phyloP scores from a whole-genome alignment of 192 early-diverging fungal genomes.

The Dissophora globulifera region DNA sequence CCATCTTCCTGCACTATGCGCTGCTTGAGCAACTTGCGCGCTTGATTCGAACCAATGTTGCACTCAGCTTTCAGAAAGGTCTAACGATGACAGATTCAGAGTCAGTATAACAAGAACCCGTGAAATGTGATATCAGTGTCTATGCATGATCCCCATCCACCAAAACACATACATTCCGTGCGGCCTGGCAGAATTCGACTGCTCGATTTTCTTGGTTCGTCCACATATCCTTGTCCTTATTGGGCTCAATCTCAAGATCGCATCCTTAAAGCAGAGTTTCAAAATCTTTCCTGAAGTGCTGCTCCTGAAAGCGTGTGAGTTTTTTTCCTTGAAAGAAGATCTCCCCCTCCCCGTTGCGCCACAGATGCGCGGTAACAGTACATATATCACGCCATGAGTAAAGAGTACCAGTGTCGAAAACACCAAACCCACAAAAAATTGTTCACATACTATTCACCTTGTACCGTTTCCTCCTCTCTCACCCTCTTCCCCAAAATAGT shows the following conservation, averaged over 20 bases:
- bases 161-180: slow-evolving; percentile 17
- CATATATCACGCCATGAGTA: slow-evolving; percentile 5
- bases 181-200: slow-evolving; percentile 7
- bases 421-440: too few species aligned
- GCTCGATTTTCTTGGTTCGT: slow-evolving; percentile 11
- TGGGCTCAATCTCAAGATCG: slow-evolving; percentile 4
- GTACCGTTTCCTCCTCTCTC: too few species aligned
- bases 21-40: slow-evolving; percentile 12
- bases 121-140: too few species aligned
- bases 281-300: slow-evolving; percentile 5
- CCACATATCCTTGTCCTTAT: neutral
- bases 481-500: too few species aligned
- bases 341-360: slow-evolving; percentile 3
- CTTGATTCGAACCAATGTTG: neutral
- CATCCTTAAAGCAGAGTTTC: neutral
- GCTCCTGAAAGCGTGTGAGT: slow-evolving; percentile 4
- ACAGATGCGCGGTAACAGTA: neutral
- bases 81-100: slow-evolving; percentile 2
- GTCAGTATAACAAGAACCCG: too few species aligned
- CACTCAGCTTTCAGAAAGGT: slow-evolving; percentile 16
- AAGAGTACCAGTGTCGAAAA: too few species aligned
- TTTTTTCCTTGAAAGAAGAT: neutral
- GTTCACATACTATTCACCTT: too few species aligned
- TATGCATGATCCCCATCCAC: too few species aligned
- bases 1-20: slow-evolving; percentile 21